Evolutionary conservation across 106 monocot genomes (phyloP).

Genomic region (Xerophyta viscosa): DNA sequence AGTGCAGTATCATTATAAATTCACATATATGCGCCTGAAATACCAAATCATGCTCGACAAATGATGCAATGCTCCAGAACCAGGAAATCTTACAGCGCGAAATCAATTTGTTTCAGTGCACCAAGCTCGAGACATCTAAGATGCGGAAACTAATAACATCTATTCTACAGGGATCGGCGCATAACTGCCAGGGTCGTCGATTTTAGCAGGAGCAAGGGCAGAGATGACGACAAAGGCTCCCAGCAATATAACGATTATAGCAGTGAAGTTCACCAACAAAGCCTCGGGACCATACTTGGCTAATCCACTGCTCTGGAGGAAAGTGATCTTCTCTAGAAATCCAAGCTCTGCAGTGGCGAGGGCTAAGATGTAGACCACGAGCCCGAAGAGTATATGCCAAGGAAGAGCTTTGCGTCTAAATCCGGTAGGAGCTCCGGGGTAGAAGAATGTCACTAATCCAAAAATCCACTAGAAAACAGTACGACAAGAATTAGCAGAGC

Average conservation of each 20-base stretch:
- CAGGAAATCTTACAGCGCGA: no score
- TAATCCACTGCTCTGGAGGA: conserved; percentile 61
- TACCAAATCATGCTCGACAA: no score
- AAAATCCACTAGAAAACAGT: conserved; percentile 51
- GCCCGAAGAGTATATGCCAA: conserved; percentile 77
- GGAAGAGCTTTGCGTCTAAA: conserved; percentile 35
- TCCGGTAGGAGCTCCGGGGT: conserved; percentile 33
- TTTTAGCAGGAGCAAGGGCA: conserved; percentile 31
- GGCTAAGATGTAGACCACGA: conserved; percentile 72
- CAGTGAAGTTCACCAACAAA: conserved; percentile 86
- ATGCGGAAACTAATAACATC: no score
- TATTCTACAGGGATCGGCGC: conserved; percentile 18
- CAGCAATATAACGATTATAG: conserved; percentile 57
- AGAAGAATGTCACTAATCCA: conserved; percentile 77
- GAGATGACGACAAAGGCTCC: conserved; percentile 63
- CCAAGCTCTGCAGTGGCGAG: conserved; percentile 51
- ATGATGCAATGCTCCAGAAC: no score
- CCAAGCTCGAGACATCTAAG: no score
- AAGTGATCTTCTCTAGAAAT: conserved; percentile 90
- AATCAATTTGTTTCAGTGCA: no score
- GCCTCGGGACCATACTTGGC: conserved; percentile 74
- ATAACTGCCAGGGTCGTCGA: conserved; percentile 33
- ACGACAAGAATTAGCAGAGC: no score
- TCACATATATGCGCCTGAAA: no score
- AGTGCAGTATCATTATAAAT: no score